A percentile compares a stretch with the other conserved stretches of the same genome.
Evolutionary conservation across 2,329 filamentous ascomycete species (phyloP).

Genomic region (Rutstroemia sydowiana): DNA sequence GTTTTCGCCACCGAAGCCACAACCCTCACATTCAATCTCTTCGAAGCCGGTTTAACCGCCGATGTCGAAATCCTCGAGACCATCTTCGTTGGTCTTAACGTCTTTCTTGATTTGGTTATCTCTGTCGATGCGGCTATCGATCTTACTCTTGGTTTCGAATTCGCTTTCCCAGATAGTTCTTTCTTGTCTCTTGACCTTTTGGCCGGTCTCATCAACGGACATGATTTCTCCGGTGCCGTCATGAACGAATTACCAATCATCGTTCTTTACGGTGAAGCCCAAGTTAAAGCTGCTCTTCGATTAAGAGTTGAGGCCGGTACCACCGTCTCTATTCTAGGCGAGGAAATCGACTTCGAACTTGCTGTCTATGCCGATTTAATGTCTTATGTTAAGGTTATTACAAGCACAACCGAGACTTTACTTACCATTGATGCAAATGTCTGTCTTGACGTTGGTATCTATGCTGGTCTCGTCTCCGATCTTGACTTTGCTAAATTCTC

Average conservation of each 20-base stretch:
- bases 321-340: constrained; percentile 17
- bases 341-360: constrained; percentile 19
- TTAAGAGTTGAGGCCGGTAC: constrained; percentile 20
- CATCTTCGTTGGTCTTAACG: constrained; percentile 16
- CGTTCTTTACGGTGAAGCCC: constrained; percentile 16
- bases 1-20: constrained; percentile 12
- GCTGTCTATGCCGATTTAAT: constrained; percentile 20
- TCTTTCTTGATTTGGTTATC: constrained; percentile 22
- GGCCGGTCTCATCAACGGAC: constrained; percentile 16
- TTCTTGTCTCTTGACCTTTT: constrained; percentile 22
- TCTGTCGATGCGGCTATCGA: constrained; percentile 17
- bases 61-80: constrained; percentile 17
- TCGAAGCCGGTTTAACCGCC: constrained; percentile 11
- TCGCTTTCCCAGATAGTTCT: constrained; percentile 20
- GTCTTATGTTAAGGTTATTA: constrained; percentile 17
- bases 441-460: constrained; percentile 20
- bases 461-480: constrained; percentile 15
- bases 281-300: constrained; percentile 20
- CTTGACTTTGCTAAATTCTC: constrained; percentile 18
- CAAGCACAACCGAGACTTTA: constrained; percentile 10
- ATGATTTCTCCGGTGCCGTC: constrained; percentile 14
- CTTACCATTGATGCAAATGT: constrained; percentile 14
- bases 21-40: constrained; percentile 19
- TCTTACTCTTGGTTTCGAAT: constrained; percentile 20
- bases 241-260: constrained; percentile 18